phyloP scores from a whole-genome alignment of 306 rosid genomes.

The Acacia acuminata region DNA sequence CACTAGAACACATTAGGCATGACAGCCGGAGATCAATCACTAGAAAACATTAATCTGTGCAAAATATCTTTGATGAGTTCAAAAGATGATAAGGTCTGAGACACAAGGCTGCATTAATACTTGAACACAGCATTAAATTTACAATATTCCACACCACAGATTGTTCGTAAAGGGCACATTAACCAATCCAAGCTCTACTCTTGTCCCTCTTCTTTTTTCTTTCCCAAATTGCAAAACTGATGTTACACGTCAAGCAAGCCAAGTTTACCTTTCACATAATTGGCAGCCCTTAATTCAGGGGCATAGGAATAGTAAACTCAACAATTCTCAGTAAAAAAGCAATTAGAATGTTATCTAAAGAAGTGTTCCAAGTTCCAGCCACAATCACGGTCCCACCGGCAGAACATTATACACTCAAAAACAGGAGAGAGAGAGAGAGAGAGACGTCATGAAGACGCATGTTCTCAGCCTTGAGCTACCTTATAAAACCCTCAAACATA shows the following conservation, averaged over 20 bases:
- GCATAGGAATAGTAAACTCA: neutral
- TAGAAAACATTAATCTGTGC: slow-evolving; percentile 3
- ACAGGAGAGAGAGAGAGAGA: neutral
- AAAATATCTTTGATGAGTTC: slow-evolving; percentile 10
- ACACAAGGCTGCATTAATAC: neutral
- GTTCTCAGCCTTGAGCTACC: neutral
- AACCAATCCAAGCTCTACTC: slow-evolving; percentile 8
- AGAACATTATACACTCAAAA: neutral
- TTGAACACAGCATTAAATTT: neutral
- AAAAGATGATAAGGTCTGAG: slow-evolving; percentile 3
- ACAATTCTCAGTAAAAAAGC: neutral
- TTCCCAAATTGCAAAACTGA: neutral
- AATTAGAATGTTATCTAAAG: neutral
- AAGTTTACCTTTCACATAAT: neutral
- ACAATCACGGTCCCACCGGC: neutral
- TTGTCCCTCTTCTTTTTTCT: neutral
- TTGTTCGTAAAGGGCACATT: neutral
- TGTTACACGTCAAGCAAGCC: neutral
- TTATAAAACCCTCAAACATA: neutral
- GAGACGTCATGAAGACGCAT: neutral
- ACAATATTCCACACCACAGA: neutral
- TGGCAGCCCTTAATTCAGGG: neutral
- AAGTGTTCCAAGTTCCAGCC: neutral
- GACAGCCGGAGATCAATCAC: slow-evolving; percentile 2
- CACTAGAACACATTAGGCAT: slow-evolving; percentile 26